Conservation (phyloP, 2,329 filamentous ascomycete genomes). For the Spiromastix sp. region DNA sequence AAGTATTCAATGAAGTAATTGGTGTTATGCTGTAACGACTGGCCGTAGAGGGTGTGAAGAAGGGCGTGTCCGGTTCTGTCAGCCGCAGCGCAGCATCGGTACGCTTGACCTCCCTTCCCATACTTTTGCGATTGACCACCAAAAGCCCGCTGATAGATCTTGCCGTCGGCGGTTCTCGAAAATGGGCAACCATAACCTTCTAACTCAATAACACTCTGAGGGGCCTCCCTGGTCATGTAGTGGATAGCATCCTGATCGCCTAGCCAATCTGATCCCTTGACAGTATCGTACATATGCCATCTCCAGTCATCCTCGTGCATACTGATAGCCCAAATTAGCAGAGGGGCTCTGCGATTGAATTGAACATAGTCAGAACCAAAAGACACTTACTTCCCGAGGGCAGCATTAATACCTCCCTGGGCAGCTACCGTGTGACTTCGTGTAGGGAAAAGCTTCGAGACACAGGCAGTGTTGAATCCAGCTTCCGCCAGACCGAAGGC, state of each 20-base stretch:
- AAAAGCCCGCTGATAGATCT: slow-evolving; percentile 60
- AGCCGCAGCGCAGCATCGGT: slow-evolving; percentile 91
- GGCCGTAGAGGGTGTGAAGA: slow-evolving; percentile 95
- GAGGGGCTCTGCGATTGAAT: background rate
- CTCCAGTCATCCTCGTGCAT: slow-evolving; percentile 48
- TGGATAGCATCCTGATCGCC: slow-evolving; percentile 51
- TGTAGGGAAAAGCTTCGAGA: slow-evolving; percentile 55
- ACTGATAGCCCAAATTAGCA: slow-evolving; percentile 16
- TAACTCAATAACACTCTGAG: slow-evolving; percentile 44
- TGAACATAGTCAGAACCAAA: background rate
- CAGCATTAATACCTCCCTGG: slow-evolving; percentile 55
- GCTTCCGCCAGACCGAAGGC: slow-evolving; percentile 55
- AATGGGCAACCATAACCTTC: slow-evolving; percentile 48
- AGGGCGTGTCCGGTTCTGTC: slow-evolving; percentile 96
- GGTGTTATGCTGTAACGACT: slow-evolving; percentile 93
- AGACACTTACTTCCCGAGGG: slow-evolving; percentile 38
- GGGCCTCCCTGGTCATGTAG: slow-evolving; percentile 49
- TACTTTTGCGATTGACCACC: slow-evolving; percentile 93
- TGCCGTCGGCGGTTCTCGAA: slow-evolving; percentile 26
- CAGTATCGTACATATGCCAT: slow-evolving; percentile 52
- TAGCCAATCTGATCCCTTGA: slow-evolving; percentile 50
- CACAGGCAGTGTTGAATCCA: slow-evolving; percentile 55
- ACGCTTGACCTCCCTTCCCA: slow-evolving; percentile 95
- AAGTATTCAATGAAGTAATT: slow-evolving; percentile 99
- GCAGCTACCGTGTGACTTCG: slow-evolving; percentile 57